Conservation (phyloP, 345 rosid genomes). For the Luvunga scandens region DNA sequence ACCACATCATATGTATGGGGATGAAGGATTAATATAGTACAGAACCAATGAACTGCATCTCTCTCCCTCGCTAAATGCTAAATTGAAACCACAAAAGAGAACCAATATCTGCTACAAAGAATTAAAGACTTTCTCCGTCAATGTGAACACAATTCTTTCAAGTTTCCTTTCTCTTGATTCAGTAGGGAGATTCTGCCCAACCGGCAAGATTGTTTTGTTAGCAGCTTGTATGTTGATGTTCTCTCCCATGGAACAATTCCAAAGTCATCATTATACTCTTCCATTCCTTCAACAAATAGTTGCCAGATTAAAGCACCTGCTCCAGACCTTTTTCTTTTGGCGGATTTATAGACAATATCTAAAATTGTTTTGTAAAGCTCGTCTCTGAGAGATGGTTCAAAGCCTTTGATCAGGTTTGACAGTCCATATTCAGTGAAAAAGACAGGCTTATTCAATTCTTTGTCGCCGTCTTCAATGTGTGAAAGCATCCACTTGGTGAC, state of each 20-base stretch:
- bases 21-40: conserved; percentile 7
- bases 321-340: conserved; percentile 67
- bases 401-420: conserved; percentile 74
- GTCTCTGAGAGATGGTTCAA: conserved; percentile 56
- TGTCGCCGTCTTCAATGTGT: conserved; percentile 87
- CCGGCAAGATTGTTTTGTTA: conserved; percentile 69
- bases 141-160: conserved; percentile 46
- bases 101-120: neutral
- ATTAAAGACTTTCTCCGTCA: conserved; percentile 22
- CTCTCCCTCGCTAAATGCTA: neutral
- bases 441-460: conserved; percentile 72
- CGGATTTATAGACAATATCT: conserved; percentile 63
- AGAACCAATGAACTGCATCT: neutral
- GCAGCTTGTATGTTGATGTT: conserved; percentile 48
- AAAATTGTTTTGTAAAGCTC: conserved; percentile 50
- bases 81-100: neutral
- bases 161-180: conserved; percentile 25
- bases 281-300: conserved; percentile 76
- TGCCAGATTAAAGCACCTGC: conserved; percentile 91
- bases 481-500: conserved; percentile 81
- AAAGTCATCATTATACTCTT: conserved; percentile 76
- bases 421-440: conserved; percentile 84
- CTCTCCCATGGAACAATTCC: conserved; percentile 83
- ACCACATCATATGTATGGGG: conserved; percentile 1
- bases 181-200: conserved; percentile 46